A percentile compares a stretch with the other conserved stretches of the same genome.
phyloP scores from a whole-genome alignment of 306 rosid species.

The Senna tora region DNA sequence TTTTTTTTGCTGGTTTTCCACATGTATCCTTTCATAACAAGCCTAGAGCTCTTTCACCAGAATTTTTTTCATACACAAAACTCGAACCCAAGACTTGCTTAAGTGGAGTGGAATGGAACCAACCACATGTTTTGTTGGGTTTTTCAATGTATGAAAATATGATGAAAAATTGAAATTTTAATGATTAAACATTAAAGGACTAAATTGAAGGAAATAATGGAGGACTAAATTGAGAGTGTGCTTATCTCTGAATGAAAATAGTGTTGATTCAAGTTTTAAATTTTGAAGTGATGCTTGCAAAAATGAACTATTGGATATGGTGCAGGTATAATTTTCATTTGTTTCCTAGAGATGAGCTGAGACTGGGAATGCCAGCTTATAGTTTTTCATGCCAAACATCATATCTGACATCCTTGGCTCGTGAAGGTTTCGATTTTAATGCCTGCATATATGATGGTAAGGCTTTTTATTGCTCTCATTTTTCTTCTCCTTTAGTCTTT shows the following conservation, averaged over 20 bases:
- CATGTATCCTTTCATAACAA: too few relatives aligned
- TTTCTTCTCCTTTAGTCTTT: not conserved
- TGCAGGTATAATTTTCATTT: constrained; percentile 81
- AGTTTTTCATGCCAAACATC: constrained; percentile 81
- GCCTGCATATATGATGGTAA: constrained; percentile 81
- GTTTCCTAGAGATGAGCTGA: constrained; percentile 89
- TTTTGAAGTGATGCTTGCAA: not conserved
- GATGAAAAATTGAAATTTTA: not conserved
- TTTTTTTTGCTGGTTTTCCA: too few relatives aligned
- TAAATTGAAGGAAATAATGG: not conserved
- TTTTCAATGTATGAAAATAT: too few relatives aligned
- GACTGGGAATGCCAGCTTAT: constrained; percentile 81
- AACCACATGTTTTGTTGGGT: too few relatives aligned
- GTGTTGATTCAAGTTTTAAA: not conserved
- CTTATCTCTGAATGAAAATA: not conserved
- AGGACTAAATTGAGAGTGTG: not conserved
- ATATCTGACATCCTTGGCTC: constrained; percentile 71
- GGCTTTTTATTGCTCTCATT: constrained; percentile 13
- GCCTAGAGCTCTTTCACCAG: too few relatives aligned
- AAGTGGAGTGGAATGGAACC: too few relatives aligned
- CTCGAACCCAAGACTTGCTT: too few relatives aligned
- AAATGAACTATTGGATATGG: constrained; percentile 28
- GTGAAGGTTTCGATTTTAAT: constrained; percentile 84
- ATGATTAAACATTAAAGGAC: not conserved
- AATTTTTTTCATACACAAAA: too few relatives aligned